Evolutionary conservation across 2,329 filamentous ascomycete genomes (phyloP), one percentile per base, ranked within the genome.

Genomic region (Talaromyces funiculosus): DNA sequence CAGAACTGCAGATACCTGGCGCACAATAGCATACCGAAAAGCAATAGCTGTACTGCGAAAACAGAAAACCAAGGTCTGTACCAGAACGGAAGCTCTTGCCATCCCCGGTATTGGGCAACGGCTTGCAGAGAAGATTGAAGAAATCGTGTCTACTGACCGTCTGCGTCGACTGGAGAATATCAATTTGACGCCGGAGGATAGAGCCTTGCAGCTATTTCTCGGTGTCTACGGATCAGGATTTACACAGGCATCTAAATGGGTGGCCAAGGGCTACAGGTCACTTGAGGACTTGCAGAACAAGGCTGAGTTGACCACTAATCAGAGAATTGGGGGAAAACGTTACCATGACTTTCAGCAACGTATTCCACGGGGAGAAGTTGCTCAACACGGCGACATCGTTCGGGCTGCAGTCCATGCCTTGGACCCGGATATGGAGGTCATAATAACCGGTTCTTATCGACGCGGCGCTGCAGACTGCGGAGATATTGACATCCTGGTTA

Each of bases 401-500:
- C 82, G 78, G 54, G 75, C 75, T 7, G 81, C 83, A 0, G 83
- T 90, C 0, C 75, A 77, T 5, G 69, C 71, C 7, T 78, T 92
- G 24, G 90, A 96, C 68, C 71, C 79, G 0, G 71, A 73, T 0
- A 84, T 92, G 60, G 80, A 91, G 71, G 77, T 90, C 61, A 89
- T 91, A 53, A 82, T 96, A 53, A 87, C 88, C 49, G 93, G 93
- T 0, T 95, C 90, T 61, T 97, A 95, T 71, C 85, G 93, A 24
- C 85, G 93, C 31, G 92, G 93, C 18, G 84, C 90, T 3, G 73
- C 81, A 31, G 83, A 82, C 56, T 94, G 86, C 6, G 86, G 90
- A 3, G 93, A 97, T 70, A 88, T 97, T 60, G 93, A 97, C 72
- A 80, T 93, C 42, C 84, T 97, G 62, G 82, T 97, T 63, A 95